Base-by-base conservation (phyloP, 306 rosid genomes). In the Dalbergia oliveri region DNA sequence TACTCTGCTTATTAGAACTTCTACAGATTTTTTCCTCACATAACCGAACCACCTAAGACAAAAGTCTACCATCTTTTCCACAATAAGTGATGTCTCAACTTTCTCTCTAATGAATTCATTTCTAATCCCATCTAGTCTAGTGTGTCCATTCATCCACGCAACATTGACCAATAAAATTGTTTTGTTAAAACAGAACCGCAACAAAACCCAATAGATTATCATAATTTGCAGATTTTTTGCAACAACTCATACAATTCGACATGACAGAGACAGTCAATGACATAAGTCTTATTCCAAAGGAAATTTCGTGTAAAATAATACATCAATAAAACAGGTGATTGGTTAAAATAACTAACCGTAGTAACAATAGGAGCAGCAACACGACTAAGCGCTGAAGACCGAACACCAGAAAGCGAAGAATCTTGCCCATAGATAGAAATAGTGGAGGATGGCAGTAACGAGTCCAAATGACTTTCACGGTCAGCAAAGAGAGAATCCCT, bases 301-400 rank as follows among this genome's bases (percentile, higher is more conserved):
- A 77, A 58, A 58, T 9, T 74, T 62, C 75, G 62, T 18, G 37
- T n/a, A 66, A 78, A 19, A 41, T 11, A 19, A 49, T 59, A 69
- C 71, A 31, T 11, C 76, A 64, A 58, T 19, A 80, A 83, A 72
- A 37, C 11, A 13, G 35, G 56, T 10, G 61, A 37, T 19, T 50
- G 64, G 61, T 78, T 54, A 67, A 72, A 68, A 66, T 50, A 68
- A 82, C 87, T 65, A 75, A 94, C 98, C 92, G 91, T 90, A 66
- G 97, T 92, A 77, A 94, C 94, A 73, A 94, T 84, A 56, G 97
- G 93, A 81, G 89, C 98, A 81, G 91, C 91, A 74, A 84, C 58
- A 81, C 94, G 98, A 66, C 90, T 79, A 72, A 92, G 87, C 47
- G 88, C 88, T 23, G 97, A 83, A 69, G 97, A 85, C 43, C 91